Base-by-base conservation (phyloP, 768 basidiomycete species). In the Cystofilobasidium bisporidii region DNA sequence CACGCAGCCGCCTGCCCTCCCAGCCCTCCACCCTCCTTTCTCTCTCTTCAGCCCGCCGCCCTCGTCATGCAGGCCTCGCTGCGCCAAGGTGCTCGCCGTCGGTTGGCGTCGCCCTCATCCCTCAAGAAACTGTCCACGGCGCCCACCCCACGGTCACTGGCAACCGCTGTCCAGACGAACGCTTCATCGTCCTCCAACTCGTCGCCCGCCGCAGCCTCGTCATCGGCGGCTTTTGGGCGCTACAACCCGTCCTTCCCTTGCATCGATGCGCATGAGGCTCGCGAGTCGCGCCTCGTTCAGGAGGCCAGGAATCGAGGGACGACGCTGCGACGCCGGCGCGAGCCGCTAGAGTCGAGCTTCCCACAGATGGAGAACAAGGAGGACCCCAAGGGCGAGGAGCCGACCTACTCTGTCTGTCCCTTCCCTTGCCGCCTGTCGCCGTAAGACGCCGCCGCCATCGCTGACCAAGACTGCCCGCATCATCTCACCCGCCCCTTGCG, bases 321-420 rank as follows among this genome's bases (percentile, higher is more conserved):
- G 36, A 6, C 12, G 22, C 50, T 43, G 56, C 48, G 53, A 9
- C 53, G 53, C 18, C 53, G 53, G 30, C 17, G 53, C 28, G 64
- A 63, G 55, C 64, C 64, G 8, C 70, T 66, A 5, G 53, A 41
- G 63, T 63, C 61, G 36, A 63, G 55, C 17, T 66, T 66, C 38
- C 65, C 70, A 20, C 20, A 14, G 40, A 63, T 61, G 26, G 53
- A 53, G 28, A 55, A 43, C 15, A 63, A 47, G 48, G 70, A 66
- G 30, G 65, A 70, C 36, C 70, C 70, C 3, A 64, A 66, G 43
- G 70, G 64, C 9, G 70, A 70, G 45, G 70, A 70, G 50, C 70
- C 70, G 24, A 63, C 48, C 24, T 66, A 66, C 40, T 60, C 53
- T n/a, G 64, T 70, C 36, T 32, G 64, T 67, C 4, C 14, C 22